A percentile compares a stretch with the other conserved stretches of the same genome.
These are phyloP conservation scores for Paulownia fortunei DNA, from an alignment of 257 asterid genomes.

Conservation along the genomic window DNA sequence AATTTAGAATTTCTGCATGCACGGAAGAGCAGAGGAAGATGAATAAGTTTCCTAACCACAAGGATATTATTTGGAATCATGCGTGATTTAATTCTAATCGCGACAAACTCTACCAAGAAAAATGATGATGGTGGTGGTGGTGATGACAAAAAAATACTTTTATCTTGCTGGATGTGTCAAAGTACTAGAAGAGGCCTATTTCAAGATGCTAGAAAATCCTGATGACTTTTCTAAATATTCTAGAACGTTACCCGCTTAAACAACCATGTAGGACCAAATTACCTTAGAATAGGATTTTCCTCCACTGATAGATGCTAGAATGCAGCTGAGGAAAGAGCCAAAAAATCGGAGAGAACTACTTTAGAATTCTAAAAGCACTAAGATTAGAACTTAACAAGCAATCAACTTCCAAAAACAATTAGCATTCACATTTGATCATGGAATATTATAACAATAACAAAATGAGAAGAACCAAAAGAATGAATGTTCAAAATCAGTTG, in stretches of 20 bases:
- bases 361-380: neutral
- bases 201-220: neutral
- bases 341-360: neutral
- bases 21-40: no score
- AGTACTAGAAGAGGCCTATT: neutral
- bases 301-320: neutral
- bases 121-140: neutral
- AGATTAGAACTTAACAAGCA: neutral
- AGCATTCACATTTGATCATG: neutral
- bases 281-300: neutral
- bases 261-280: constrained; percentile 6
- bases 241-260: neutral
- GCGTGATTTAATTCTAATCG: no score
- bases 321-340: constrained; percentile 10
- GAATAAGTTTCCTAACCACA: no score
- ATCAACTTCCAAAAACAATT: neutral
- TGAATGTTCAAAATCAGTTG: neutral
- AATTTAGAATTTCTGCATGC: no score
- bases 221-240: constrained; percentile 4
- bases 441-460: neutral
- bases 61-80: no score
- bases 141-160: neutral
- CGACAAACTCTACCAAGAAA: no score
- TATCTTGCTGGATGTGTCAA: no score
- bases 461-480: neutral